phyloP scores from a whole-genome alignment of 257 asterid genomes.

The Linderniella brevidens region DNA sequence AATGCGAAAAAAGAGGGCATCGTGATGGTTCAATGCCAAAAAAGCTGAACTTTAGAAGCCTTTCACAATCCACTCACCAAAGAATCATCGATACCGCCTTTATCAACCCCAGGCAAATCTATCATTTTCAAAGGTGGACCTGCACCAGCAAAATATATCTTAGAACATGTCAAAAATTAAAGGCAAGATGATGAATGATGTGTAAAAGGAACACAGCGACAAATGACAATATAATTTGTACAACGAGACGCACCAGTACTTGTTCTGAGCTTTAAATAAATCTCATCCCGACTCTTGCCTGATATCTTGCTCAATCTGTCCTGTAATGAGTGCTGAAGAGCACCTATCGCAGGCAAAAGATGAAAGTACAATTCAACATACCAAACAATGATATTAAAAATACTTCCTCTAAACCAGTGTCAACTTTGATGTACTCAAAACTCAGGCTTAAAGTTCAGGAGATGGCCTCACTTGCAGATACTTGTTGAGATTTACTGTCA shows the following conservation, averaged over 20 bases:
- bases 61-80: conserved; percentile 38
- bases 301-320: conserved; percentile 43
- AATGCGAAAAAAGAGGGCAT: no score
- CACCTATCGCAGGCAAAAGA: conserved; percentile 29
- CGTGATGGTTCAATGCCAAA: conserved; percentile 3
- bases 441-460: conserved; percentile 12
- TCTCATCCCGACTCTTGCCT: conserved; percentile 51
- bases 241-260: conserved; percentile 26
- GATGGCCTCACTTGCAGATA: conserved; percentile 46
- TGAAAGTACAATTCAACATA: no score
- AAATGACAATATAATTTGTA: neutral
- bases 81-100: conserved; percentile 71
- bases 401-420: no score
- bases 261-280: conserved; percentile 42
- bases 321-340: conserved; percentile 52
- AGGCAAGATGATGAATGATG: neutral
- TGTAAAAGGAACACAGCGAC: neutral
- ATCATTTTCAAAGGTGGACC: conserved; percentile 86
- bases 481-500: conserved; percentile 49
- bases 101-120: conserved; percentile 90
- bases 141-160: conserved; percentile 23
- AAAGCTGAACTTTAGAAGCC: conserved; percentile 2
- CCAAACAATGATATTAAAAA: no score
- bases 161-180: no score
- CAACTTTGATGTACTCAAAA: conserved; percentile 4